These are phyloP conservation scores for Bretschneidera sinensis DNA, from an alignment of 345 rosid species.

Conservation along the genomic window DNA sequence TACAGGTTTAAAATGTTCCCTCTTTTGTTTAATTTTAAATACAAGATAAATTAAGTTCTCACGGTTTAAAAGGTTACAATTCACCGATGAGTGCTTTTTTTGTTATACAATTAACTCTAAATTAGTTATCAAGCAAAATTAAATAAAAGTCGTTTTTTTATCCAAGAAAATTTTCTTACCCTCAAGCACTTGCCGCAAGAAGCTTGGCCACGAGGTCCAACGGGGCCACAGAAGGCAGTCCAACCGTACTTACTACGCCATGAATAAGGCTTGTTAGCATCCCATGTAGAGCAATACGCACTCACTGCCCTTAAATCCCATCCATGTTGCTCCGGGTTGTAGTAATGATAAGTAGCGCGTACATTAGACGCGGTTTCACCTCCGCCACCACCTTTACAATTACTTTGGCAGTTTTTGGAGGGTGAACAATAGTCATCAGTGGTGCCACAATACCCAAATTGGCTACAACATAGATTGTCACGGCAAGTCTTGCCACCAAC, in stretches of 20 bases:
- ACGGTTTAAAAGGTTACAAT: too few relatives aligned
- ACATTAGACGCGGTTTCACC: constrained; percentile 44
- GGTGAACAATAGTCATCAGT: constrained; percentile 35
- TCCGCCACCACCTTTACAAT: constrained; percentile 31
- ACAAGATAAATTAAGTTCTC: too few relatives aligned
- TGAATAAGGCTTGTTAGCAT: constrained; percentile 40
- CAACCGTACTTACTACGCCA: constrained; percentile 59
- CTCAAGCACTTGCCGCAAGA: constrained; percentile 52
- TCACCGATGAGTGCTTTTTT: too few relatives aligned
- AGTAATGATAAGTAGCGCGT: constrained; percentile 45
- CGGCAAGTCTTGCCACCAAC: constrained; percentile 29
- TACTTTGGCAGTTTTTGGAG: constrained; percentile 30
- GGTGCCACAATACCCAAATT: constrained; percentile 32
- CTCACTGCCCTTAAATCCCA: constrained; percentile 50
- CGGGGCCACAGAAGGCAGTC: constrained; percentile 63
- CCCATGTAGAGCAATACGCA: constrained; percentile 56
- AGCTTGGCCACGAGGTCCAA: constrained; percentile 45
- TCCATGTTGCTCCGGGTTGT: constrained; percentile 41
- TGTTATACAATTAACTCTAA: too few relatives aligned
- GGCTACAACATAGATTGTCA: constrained; percentile 33
- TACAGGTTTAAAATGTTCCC: too few relatives aligned
- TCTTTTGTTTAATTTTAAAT: too few relatives aligned
- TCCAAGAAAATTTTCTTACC: too few relatives aligned
- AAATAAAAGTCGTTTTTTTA: too few relatives aligned
- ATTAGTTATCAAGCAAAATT: too few relatives aligned